phyloP scores from a whole-genome alignment of 169 alveolate species.

The Neospora caninum region DNA sequence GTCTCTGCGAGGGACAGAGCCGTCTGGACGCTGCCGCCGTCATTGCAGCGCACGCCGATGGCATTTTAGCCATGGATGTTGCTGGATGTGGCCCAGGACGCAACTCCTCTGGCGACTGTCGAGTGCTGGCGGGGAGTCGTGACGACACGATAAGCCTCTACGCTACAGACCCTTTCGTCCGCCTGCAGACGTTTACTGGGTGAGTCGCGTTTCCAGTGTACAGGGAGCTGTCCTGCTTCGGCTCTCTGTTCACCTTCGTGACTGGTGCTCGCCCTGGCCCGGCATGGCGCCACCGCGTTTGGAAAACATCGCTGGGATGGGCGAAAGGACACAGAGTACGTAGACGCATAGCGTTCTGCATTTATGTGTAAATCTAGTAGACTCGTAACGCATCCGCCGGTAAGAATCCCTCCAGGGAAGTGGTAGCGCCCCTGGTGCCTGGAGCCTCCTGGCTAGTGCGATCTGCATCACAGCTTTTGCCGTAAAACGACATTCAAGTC shows the following conservation, averaged over 20 bases:
- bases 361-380: too few relatives aligned
- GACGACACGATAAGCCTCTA: conserved; percentile 66
- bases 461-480: too few relatives aligned
- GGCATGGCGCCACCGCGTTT: too few relatives aligned
- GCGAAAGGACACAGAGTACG: too few relatives aligned
- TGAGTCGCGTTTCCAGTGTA: background rate
- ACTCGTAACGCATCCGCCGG: too few relatives aligned
- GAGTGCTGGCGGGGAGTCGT: conserved; percentile 60
- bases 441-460: too few relatives aligned
- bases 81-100: background rate
- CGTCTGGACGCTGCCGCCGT: conserved; percentile 56
- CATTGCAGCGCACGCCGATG: conserved; percentile 64
- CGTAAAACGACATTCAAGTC: too few relatives aligned
- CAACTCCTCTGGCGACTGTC: background rate
- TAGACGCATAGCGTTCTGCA: too few relatives aligned
- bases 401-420: too few relatives aligned
- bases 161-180: conserved; percentile 55
- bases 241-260: background rate
- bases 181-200: conserved; percentile 65
- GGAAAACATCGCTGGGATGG: too few relatives aligned
- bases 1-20: conserved; percentile 36
- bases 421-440: too few relatives aligned
- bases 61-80: conserved; percentile 58
- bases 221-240: background rate
- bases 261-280: too few relatives aligned